Conservation (phyloP, 805 yeast genomes). For the Lipomyces oligophaga region DNA sequence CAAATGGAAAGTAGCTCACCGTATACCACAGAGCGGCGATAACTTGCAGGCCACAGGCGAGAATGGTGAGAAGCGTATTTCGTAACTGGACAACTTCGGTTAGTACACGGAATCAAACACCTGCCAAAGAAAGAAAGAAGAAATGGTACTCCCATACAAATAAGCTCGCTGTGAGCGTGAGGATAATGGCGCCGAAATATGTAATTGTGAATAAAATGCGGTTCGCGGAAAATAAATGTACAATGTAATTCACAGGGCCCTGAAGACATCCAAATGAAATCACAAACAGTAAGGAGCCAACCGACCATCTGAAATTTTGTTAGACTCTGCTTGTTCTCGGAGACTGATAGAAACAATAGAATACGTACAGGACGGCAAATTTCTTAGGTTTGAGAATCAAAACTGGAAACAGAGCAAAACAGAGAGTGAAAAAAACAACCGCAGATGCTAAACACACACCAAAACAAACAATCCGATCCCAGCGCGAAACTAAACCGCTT, state of each 20-base stretch:
- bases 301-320: slow-evolving; percentile 56
- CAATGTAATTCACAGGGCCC: slow-evolving; percentile 79
- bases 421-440: slow-evolving; percentile 72
- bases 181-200: slow-evolving; percentile 73
- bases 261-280: slow-evolving; percentile 85
- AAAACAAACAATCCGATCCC: slow-evolving; percentile 78
- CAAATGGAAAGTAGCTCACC: slow-evolving; percentile 92
- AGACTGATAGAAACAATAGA: slow-evolving; percentile 32
- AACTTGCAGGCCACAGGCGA: slow-evolving; percentile 72
- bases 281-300: slow-evolving; percentile 84
- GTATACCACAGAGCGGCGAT: slow-evolving; percentile 88
- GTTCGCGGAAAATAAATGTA: slow-evolving; percentile 68
- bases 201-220: slow-evolving; percentile 76
- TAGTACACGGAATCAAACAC: not conserved
- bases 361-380: slow-evolving; percentile 53
- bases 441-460: slow-evolving; percentile 73
- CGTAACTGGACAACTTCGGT: slow-evolving; percentile 41
- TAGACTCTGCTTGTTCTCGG: no score
- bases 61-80: slow-evolving; percentile 69
- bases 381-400: slow-evolving; percentile 85
- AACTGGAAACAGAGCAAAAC: slow-evolving; percentile 83
- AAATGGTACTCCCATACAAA: slow-evolving; percentile 35
- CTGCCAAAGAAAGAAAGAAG: not conserved
- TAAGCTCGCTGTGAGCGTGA: slow-evolving; percentile 76
- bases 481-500: slow-evolving; percentile 47